Evolutionary conservation across 345 rosid species (phyloP).

Genomic region (Eutrema japonicum): DNA sequence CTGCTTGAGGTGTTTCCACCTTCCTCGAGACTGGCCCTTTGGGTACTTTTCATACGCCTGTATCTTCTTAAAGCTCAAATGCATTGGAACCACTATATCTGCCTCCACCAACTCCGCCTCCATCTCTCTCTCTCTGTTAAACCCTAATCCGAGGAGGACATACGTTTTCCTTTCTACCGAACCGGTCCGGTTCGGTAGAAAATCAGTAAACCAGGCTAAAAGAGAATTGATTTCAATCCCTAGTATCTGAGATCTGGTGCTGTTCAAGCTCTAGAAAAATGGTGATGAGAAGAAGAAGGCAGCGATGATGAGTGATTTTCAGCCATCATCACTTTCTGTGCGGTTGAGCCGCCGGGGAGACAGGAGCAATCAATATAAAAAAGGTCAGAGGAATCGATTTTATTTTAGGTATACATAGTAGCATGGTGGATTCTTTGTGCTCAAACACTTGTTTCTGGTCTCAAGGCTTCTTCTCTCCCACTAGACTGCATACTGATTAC

Average conservation of each 20-base stretch:
- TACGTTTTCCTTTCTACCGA: neutral
- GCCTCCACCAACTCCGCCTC: conserved; percentile 67
- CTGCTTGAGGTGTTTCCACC: conserved; percentile 98
- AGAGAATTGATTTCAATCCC: too few species aligned
- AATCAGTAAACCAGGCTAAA: too few species aligned
- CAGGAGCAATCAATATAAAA: conserved; percentile 44
- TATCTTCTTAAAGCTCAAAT: conserved; percentile 72
- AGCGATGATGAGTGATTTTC: conserved; percentile 59
- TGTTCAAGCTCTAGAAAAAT: too few species aligned
- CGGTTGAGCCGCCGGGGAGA: conserved; percentile 70
- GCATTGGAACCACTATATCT: conserved; percentile 73
- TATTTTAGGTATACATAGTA: too few species aligned
- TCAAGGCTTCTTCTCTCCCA: conserved; percentile 54
- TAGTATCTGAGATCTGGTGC: too few species aligned
- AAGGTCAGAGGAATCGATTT: conserved; percentile 43
- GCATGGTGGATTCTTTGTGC: too few species aligned
- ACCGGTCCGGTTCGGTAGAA: conserved; percentile 20
- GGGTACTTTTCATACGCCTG: conserved; percentile 84
- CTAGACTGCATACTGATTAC: conserved; percentile 56
- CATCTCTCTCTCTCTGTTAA: conserved; percentile 42
- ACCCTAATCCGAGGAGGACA: conserved; percentile 6
- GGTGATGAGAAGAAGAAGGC: too few species aligned
- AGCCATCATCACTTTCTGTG: conserved; percentile 59
- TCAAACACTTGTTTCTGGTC: too few species aligned
- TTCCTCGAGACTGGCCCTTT: conserved; percentile 77